Evolutionary conservation across 768 basidiomycete species (phyloP).

Genomic region (Podaxis sp.): DNA sequence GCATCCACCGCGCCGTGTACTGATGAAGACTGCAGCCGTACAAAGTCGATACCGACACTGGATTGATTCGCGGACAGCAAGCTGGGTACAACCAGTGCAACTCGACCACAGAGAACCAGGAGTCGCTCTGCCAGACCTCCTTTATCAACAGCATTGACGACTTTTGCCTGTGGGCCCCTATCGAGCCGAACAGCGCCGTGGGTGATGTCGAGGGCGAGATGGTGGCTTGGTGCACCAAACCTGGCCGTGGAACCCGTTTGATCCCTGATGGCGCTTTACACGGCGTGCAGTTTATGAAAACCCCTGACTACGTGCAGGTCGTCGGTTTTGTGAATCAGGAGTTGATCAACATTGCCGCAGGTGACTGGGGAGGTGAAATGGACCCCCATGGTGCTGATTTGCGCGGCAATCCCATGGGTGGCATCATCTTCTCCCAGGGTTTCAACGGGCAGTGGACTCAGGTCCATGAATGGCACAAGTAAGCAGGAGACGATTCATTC

Average conservation of each 20-base stretch:
- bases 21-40: slow-evolving; percentile 25
- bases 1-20: background rate
- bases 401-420: slow-evolving; percentile 61
- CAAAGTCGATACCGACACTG: slow-evolving; percentile 32
- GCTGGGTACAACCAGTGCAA: slow-evolving; percentile 68
- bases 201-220: slow-evolving; percentile 70
- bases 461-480: slow-evolving; percentile 59
- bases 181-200: slow-evolving; percentile 49
- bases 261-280: slow-evolving; percentile 63
- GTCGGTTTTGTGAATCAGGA: slow-evolving; percentile 62
- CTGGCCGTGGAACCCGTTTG: slow-evolving; percentile 66
- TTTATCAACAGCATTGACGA: slow-evolving; percentile 56
- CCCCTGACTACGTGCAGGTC: slow-evolving; percentile 62
- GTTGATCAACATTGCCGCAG: slow-evolving; percentile 46
- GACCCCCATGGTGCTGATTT: slow-evolving; percentile 73
- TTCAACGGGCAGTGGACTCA: slow-evolving; percentile 35
- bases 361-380: slow-evolving; percentile 75
- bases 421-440: slow-evolving; percentile 29
- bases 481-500: background rate
- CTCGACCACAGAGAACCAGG: slow-evolving; percentile 56
- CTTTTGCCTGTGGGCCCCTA: slow-evolving; percentile 69
- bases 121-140: slow-evolving; percentile 61
- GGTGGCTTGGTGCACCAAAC: slow-evolving; percentile 77
- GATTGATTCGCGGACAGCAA: slow-evolving; percentile 41
- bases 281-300: slow-evolving; percentile 65